Evolutionary conservation across 306 rosid species (phyloP).

Genomic region (Psophocarpus tetragonolobus): DNA sequence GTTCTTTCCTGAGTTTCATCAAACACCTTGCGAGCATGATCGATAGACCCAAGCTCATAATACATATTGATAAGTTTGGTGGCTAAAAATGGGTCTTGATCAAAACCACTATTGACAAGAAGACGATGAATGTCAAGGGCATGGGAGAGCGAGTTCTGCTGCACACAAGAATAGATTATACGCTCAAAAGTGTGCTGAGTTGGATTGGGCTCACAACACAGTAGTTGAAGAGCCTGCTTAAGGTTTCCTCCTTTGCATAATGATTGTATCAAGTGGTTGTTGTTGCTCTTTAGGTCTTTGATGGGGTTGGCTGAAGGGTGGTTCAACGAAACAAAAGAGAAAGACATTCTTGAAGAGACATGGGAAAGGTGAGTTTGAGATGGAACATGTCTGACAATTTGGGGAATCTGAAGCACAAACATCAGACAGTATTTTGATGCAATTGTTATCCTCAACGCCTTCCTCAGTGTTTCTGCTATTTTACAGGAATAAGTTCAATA

Average conservation of each 20-base stretch:
- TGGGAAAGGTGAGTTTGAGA: slow-evolving; percentile 30
- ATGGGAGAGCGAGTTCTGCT: slow-evolving; percentile 63
- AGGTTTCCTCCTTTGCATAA: slow-evolving; percentile 75
- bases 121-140: slow-evolving; percentile 60
- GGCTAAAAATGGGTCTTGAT: slow-evolving; percentile 82
- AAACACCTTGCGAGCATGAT: slow-evolving; percentile 70
- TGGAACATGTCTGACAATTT: slow-evolving; percentile 37
- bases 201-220: slow-evolving; percentile 62
- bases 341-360: slow-evolving; percentile 35
- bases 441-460: not conserved
- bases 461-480: slow-evolving; percentile 22
- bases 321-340: slow-evolving; percentile 50
- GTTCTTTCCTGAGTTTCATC: slow-evolving; percentile 69
- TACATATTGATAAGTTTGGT: slow-evolving; percentile 89
- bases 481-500: not conserved
- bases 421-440: slow-evolving; percentile 44
- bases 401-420: slow-evolving; percentile 67
- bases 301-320: slow-evolving; percentile 40
- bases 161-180: slow-evolving; percentile 66
- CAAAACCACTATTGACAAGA: slow-evolving; percentile 55
- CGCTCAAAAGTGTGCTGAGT: slow-evolving; percentile 76
- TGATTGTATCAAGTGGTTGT: slow-evolving; percentile 68
- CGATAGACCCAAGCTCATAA: slow-evolving; percentile 65
- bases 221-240: slow-evolving; percentile 69
- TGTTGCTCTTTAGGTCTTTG: slow-evolving; percentile 33